A percentile compares a stretch with the other conserved stretches of the same genome.
phyloP scores from a whole-genome alignment of 495 filamentous ascomycete species.

The Hypoxylon lenormandii region DNA sequence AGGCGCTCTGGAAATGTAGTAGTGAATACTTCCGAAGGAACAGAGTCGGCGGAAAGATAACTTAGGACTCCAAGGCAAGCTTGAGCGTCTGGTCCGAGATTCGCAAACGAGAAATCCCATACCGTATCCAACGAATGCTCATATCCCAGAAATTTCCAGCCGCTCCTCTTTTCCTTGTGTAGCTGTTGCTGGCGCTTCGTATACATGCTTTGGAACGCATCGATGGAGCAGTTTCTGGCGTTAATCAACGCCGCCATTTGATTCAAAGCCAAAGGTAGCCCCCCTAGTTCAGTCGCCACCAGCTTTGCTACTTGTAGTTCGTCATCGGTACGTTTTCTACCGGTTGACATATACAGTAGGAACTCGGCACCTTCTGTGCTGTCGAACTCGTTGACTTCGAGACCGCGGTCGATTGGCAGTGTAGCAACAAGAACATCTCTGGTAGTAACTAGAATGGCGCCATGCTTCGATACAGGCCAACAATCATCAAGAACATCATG shows the following conservation, averaged over 20 bases:
- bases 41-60: slow-evolving; percentile 53
- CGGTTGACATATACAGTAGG: slow-evolving; percentile 7
- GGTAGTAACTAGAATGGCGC: slow-evolving; percentile 57
- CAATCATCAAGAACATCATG: slow-evolving; percentile 51
- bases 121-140: slow-evolving; percentile 52
- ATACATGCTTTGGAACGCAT: slow-evolving; percentile 51
- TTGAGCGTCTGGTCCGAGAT: slow-evolving; percentile 36
- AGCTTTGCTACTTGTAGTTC: slow-evolving; percentile 7
- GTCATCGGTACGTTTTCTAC: slow-evolving; percentile 1
- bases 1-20: neutral
- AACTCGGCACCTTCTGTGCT: slow-evolving; percentile 16
- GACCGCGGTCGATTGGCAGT: slow-evolving; percentile 7
- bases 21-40: slow-evolving; percentile 49
- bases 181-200: slow-evolving; percentile 44
- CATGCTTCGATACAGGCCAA: slow-evolving; percentile 50
- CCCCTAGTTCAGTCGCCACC: slow-evolving; percentile 48
- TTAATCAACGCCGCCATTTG: slow-evolving; percentile 59
- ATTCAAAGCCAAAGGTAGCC: slow-evolving; percentile 56
- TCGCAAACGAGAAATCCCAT: slow-evolving; percentile 54
- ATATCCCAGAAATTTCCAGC: slow-evolving; percentile 41
- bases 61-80: slow-evolving; percentile 51
- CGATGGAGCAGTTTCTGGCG: slow-evolving; percentile 43
- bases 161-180: slow-evolving; percentile 37
- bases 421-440: slow-evolving; percentile 42
- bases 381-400: slow-evolving; percentile 30